Base-by-base conservation (phyloP, 306 rosid species). In the Rosa persica region DNA sequence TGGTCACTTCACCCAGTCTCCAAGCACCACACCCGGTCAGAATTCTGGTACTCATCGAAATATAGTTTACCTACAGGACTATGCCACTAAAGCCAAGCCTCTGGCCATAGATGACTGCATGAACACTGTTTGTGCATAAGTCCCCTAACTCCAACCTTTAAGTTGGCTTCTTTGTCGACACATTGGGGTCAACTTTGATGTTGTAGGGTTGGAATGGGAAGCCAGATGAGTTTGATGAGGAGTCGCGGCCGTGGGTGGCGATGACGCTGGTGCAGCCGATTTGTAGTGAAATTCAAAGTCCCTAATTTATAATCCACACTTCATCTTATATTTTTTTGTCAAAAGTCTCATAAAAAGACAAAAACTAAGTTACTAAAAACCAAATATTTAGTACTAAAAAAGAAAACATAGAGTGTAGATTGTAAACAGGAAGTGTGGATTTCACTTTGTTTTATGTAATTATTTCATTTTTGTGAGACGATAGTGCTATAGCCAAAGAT, bases 181-280 rank as follows among this genome's bases (percentile, higher is more conserved):
- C n/a, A 36, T 34, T 8, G 27, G 44, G 20, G 44, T 66, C 40
- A 13, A 48, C 49, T 3, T 3, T 6, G 54, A 74, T 22, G 9
- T 25, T 57, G 39, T 68, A 74, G 17, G 22, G 38, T 25, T 74
- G 69, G 78, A 74, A 74, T 13, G 78, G 38, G 23, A 74, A 74
- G 5, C 78, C 78, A 0, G 78, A 17, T 7, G 78, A 11, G 54
- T 74, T 69, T 0, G 39, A 19, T 5, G n/a, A 22, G 4, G 22
- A 6, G 39, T 12, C 15, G 6, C 68, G n/a, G 0, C 78, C 54
- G 9, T 60, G 49, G 10, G 78, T 68, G 0, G 78, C 38, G 49
- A 74, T 13, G 20, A n/a, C 38, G 54, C 36, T 74, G 4, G n/a
- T 74, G 22, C 22, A 8, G 2, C 55, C 40, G 1, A n/a, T 3